Percentiles rank a stretch among this genome's conserved stretches.
Evolutionary conservation across 2,329 filamentous ascomycete species (phyloP).

Genomic region (Cladobotryum protrusum): DNA sequence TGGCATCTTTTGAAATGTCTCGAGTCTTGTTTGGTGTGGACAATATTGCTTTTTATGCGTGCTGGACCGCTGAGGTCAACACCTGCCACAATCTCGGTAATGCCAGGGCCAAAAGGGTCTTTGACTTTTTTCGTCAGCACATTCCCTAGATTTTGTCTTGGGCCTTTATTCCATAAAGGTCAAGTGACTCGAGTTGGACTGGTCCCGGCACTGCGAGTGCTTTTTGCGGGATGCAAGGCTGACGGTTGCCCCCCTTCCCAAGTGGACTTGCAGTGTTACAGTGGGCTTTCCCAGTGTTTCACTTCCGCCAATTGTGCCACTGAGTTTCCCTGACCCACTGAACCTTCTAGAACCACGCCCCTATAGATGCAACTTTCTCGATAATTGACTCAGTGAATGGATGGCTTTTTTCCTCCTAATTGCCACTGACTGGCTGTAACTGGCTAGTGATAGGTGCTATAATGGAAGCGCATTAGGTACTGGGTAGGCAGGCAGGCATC

Average conservation of each 20-base stretch:
- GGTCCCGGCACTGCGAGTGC: not conserved
- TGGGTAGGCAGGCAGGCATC: no score
- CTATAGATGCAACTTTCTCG: constrained; percentile 30
- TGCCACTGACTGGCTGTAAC: no score
- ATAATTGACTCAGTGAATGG: constrained; percentile 1
- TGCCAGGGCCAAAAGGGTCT: no score
- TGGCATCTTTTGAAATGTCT: constrained; percentile 3
- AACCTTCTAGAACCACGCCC: constrained; percentile 39
- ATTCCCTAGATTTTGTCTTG: no score
- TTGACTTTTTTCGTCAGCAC: no score
- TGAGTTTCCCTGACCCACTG: constrained; percentile 28
- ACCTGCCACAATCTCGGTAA: no score
- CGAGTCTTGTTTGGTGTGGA: constrained; percentile 3
- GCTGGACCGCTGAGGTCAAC: no score
- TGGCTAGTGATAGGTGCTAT: no score
- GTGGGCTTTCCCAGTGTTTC: not conserved
- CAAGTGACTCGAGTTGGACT: no score
- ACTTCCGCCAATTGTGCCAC: not conserved
- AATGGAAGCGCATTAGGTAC: not conserved
- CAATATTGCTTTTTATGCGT: not conserved
- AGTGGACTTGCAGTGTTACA: no score
- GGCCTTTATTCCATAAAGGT: no score
- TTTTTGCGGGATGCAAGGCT: not conserved
- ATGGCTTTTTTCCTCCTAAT: no score
- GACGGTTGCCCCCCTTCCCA: not conserved